Percentiles rank a stretch among this genome's conserved stretches.
These are phyloP conservation scores for Populus euphratica DNA, from an alignment of 345 rosid species.

Conservation along the genomic window DNA sequence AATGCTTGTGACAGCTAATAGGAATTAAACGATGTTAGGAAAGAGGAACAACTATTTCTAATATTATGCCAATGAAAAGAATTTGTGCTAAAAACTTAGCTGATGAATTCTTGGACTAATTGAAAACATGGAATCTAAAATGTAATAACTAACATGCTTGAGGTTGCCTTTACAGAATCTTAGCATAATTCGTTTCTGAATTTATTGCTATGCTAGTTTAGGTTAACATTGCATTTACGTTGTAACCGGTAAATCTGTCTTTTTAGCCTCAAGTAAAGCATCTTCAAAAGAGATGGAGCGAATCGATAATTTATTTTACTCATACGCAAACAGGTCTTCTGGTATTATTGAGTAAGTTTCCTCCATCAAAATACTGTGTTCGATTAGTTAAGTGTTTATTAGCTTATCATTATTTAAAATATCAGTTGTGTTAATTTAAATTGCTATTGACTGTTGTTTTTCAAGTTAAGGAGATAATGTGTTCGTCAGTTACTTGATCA, in stretches of 20 bases:
- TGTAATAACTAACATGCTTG: not conserved
- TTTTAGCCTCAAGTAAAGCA: constrained; percentile 77
- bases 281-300: constrained; percentile 91
- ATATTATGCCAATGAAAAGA: not conserved
- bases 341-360: constrained; percentile 80
- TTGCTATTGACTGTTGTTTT: not conserved
- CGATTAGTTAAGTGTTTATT: not conserved
- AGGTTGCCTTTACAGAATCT: not conserved
- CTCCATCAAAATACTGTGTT: constrained; percentile 2
- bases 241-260: constrained; percentile 7
- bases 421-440: not conserved
- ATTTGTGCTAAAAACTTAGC: not conserved
- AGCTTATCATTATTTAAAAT: not conserved
- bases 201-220: not conserved
- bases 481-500: not conserved
- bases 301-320: constrained; percentile 64
- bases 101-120: not conserved
- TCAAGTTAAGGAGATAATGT: not conserved
- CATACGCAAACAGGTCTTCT: constrained; percentile 69
- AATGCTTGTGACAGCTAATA: too few relatives aligned
- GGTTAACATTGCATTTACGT: not conserved
- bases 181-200: not conserved
- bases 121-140: not conserved
- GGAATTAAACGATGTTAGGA: not conserved
- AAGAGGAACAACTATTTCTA: not conserved